phyloP scores from a whole-genome alignment of 257 asterid species.

The Nicotiana knightiana region DNA sequence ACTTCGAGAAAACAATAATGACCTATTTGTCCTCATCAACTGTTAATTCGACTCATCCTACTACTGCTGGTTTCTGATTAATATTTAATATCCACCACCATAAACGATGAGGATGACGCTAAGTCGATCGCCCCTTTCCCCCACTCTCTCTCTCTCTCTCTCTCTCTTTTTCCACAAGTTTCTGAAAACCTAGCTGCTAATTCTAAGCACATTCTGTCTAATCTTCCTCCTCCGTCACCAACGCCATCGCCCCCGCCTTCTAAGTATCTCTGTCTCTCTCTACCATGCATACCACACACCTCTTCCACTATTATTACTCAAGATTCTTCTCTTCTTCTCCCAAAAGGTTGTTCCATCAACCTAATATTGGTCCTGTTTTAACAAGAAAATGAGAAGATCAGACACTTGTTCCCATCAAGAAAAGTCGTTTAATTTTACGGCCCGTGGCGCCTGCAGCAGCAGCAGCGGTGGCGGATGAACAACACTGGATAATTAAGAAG shows the following conservation, averaged over 20 bases:
- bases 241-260: background rate
- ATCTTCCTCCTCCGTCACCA: background rate
- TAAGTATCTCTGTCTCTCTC: background rate
- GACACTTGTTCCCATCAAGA: background rate
- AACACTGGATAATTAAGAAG: background rate
- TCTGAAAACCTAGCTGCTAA: background rate
- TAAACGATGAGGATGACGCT: too few species aligned
- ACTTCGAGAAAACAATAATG: too few species aligned
- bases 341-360: background rate
- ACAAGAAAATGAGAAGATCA: background rate
- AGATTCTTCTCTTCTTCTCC: too few species aligned
- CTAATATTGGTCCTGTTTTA: too few species aligned
- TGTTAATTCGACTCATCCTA: too few species aligned
- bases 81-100: too few species aligned
- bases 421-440: background rate
- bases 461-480: background rate
- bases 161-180: background rate
- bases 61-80: too few species aligned
- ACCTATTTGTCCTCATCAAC: too few species aligned
- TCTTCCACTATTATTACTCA: too few species aligned
- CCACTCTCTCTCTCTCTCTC: too few species aligned
- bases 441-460: background rate
- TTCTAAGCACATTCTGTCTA: background rate
- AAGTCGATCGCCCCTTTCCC: too few species aligned
- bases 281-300: background rate